Evolutionary conservation across 2,329 filamentous ascomycete genomes (phyloP), one percentile per base, ranked within the genome.

Genomic region (Penicillium expansum): DNA sequence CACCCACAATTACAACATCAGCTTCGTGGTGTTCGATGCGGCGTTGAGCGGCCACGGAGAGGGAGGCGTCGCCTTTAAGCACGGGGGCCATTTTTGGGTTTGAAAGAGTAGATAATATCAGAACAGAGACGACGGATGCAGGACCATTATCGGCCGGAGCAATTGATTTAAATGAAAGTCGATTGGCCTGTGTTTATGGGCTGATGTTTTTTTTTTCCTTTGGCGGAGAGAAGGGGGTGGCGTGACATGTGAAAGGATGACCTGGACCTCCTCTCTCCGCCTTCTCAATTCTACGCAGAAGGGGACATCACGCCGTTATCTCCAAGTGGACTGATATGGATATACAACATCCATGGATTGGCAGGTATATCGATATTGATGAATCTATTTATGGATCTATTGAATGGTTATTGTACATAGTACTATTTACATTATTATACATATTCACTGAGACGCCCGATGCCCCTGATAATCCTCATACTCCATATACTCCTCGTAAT

Each of bases 1-100:
- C 94, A 63, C 94, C 94, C 37, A 99, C 88, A 51, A 99, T 88
- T 41, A 97, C 90, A 35, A 96, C 86, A 69, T 99, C 94, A 61
- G 82, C 83, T 66, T 86, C 82, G 66, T 87, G 83, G 74, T 86
- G 82, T 39, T 79, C 68, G 43, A 72, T 71, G 64, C 83, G 74
- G 61, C 82, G 77, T 66, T 79, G 68, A 68, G 81, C 77, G 54
- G 68, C 67, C 38, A 66, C 47, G 42, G 61, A 62, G 51, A 65
- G 63, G 30, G 60, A 55, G 55, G 57, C 57, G 58, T 69, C 62
- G 55, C 64, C 68, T 45, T 69, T 69, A 42, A 59, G 39, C 20
- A 10, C 37, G 48, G 63, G 59, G 55, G 69, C 61, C 65, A 72
- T 72, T 55, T 57, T 52, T 18, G 24, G 20, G 11, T 52, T n/a